phyloP scores from a whole-genome alignment of 2,329 filamentous ascomycete species.

The Grosmannia serpens region DNA sequence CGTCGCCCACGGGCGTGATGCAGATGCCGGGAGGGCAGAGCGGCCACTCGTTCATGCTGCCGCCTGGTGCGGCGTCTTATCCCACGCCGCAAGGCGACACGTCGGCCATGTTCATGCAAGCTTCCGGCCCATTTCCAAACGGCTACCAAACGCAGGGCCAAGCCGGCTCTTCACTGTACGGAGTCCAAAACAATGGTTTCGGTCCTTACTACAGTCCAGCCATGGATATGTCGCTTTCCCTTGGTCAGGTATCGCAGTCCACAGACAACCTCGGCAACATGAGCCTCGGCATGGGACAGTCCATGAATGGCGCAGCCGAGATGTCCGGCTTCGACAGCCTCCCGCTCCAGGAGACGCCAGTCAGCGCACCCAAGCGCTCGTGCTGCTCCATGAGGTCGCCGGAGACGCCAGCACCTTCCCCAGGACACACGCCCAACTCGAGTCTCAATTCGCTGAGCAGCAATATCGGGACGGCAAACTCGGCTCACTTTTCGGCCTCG shows the following conservation, averaged over 20 bases:
- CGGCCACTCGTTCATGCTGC: conserved; percentile 3
- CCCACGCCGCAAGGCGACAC: neutral
- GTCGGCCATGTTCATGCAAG: neutral
- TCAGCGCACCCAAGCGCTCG: conserved; percentile 1
- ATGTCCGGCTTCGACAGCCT: conserved; percentile 1
- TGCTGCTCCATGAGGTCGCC: conserved; percentile 4
- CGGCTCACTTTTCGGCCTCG: conserved; percentile 4
- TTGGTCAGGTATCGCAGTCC: neutral
- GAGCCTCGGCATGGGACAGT: neutral
- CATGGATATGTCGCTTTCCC: neutral
- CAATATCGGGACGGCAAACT: conserved; percentile 2
- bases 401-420: conserved; percentile 1
- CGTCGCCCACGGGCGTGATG: neutral
- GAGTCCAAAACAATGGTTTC: neutral
- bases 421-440: conserved; percentile 10
- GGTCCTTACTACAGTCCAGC: neutral
- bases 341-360: neutral
- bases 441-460: conserved; percentile 9
- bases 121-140: neutral
- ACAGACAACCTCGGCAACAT: neutral
- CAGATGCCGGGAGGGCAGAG: neutral
- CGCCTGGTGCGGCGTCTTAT: neutral
- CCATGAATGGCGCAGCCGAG: neutral
- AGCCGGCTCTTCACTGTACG: neutral
- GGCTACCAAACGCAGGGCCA: conserved; percentile 1